Evolutionary conservation across 441 rosid genomes (phyloP).

Genomic region (Arabidopsis lyrata): DNA sequence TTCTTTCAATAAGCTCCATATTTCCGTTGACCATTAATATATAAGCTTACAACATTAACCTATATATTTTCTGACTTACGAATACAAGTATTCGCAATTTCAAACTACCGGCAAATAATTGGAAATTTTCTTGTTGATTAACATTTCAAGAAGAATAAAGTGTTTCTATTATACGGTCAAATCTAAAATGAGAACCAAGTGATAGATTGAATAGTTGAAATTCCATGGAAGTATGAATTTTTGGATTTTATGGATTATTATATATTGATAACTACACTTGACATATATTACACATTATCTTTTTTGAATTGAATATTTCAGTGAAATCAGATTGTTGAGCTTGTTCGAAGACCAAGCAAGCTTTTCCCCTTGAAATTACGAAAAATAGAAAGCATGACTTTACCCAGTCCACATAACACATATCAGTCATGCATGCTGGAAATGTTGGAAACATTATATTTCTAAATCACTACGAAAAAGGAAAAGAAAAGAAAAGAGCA

Average conservation of each 20-base stretch:
- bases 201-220: not conserved
- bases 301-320: slow-evolving; percentile 9
- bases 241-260: not conserved
- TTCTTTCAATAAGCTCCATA: too few relatives aligned
- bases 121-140: not conserved
- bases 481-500: not conserved
- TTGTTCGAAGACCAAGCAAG: not conserved
- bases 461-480: not conserved
- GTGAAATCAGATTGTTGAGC: not conserved
- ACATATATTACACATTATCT: not conserved
- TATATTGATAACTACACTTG: not conserved
- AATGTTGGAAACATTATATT: slow-evolving; percentile 5
- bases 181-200: not conserved
- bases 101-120: not conserved
- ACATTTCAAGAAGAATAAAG: not conserved
- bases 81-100: not conserved
- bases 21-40: too few relatives aligned
- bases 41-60: not conserved
- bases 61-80: not conserved
- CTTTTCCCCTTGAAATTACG: not conserved
- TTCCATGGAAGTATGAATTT: not conserved
- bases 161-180: not conserved
- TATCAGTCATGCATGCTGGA: slow-evolving; percentile 18
- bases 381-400: slow-evolving; percentile 8
- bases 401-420: not conserved